Percentiles rank a stretch among this genome's conserved stretches.
Conservation (phyloP, 1,284 basidiomycete species). For the Moesziomyces antarcticus region DNA sequence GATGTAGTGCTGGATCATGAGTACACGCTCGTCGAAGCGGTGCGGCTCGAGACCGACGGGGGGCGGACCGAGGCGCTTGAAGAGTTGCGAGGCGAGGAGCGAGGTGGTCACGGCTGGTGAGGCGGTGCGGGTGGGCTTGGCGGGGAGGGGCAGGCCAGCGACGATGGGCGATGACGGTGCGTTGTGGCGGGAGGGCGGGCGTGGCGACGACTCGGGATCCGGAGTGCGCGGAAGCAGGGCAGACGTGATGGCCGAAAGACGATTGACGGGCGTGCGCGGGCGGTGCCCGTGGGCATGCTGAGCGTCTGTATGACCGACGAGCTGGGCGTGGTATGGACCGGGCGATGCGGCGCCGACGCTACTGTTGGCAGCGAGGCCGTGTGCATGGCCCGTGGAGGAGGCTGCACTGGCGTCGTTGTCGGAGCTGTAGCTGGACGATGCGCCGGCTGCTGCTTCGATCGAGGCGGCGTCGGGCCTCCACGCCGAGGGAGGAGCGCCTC, state of each 20-base stretch:
- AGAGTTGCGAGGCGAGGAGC: slow-evolving; percentile 14
- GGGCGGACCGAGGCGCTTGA: slow-evolving; percentile 35
- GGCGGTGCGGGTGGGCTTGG: neutral
- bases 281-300: neutral
- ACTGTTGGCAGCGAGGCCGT: neutral
- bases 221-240: neutral
- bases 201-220: neutral
- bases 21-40: slow-evolving; percentile 12
- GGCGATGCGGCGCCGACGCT: no score
- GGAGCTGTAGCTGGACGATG: slow-evolving; percentile 19
- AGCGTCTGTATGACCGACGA: no score
- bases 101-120: neutral
- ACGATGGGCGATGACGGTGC: slow-evolving; percentile 2
- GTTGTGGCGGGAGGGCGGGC: neutral
- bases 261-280: neutral
- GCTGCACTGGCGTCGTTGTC: slow-evolving; percentile 18
- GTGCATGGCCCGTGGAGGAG: slow-evolving; percentile 12
- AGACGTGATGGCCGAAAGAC: neutral
- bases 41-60: slow-evolving; percentile 18
- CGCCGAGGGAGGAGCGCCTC: slow-evolving; percentile 20
- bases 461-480: slow-evolving; percentile 12
- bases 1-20: slow-evolving; percentile 16
- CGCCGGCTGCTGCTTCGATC: neutral
- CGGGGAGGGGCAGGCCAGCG: slow-evolving; percentile 10
- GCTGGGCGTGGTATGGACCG: no score